Conservation (phyloP, 306 rosid genomes). For the Medicago arabica region DNA sequence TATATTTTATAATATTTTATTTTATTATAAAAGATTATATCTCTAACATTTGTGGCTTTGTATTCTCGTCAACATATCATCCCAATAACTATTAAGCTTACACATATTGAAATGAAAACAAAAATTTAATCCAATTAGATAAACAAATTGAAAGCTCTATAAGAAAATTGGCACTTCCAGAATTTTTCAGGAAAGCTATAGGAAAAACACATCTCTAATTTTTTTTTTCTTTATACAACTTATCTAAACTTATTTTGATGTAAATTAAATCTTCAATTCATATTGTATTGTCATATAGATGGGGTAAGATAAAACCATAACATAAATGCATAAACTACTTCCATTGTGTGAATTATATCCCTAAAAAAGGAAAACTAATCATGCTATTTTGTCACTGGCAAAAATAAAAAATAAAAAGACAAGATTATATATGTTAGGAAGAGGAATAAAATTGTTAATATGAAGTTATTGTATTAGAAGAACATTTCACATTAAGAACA, state of each 20-base stretch:
- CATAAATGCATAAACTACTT: background rate
- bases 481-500: conserved; percentile 20
- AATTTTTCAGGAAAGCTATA: background rate
- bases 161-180: background rate
- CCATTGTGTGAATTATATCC: background rate
- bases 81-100: conserved; percentile 6
- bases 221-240: conserved; percentile 6
- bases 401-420: background rate
- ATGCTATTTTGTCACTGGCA: background rate
- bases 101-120: conserved; percentile 25
- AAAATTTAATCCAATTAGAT: background rate
- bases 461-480: conserved; percentile 26
- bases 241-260: background rate
- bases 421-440: conserved; percentile 1
- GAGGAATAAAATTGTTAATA: conserved; percentile 12
- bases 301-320: background rate
- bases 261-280: too few relatives aligned
- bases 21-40: background rate
- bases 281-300: background rate
- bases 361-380: background rate
- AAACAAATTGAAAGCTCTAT: background rate
- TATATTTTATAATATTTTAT: too few relatives aligned
- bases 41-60: background rate
- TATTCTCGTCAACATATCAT: background rate
- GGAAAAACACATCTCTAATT: background rate